Evolutionary conservation across 306 rosid genomes (phyloP).

Genomic region (Canavalia ensiformis): DNA sequence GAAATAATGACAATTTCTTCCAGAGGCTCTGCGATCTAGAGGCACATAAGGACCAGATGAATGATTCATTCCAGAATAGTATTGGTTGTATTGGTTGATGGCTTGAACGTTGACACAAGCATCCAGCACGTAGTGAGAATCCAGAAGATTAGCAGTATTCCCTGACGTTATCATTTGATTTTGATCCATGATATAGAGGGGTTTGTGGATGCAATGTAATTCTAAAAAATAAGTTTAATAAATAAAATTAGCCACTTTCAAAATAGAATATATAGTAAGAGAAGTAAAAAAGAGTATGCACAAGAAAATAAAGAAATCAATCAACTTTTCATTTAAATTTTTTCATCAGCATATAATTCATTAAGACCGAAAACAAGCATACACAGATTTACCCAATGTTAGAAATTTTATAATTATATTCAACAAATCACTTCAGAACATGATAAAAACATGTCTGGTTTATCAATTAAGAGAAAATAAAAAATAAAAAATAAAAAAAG

Average conservation of each 20-base stretch:
- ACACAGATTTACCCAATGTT: too few species aligned
- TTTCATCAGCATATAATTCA: not conserved
- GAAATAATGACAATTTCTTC: constrained; percentile 2
- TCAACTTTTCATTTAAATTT: not conserved
- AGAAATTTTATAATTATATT: too few species aligned
- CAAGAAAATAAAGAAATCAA: not conserved
- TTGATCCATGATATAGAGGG: not conserved
- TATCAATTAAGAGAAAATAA: too few species aligned
- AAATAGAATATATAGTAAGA: not conserved
- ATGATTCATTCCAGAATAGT: not conserved
- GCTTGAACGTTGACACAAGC: constrained; percentile 8
- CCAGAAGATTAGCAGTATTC: not conserved
- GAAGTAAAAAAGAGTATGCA: not conserved
- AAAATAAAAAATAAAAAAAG: too few species aligned
- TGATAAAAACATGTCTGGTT: too few species aligned
- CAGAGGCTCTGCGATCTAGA: not conserved
- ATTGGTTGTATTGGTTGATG: not conserved
- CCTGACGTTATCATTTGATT: not conserved
- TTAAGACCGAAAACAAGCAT: too few species aligned
- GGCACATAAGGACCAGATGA: not conserved
- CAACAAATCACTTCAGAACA: too few species aligned
- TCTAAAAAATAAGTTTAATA: not conserved
- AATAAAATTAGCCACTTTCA: not conserved
- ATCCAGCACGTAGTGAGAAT: constrained; percentile 3
- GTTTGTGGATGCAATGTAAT: not conserved